Evolutionary conservation across 345 rosid genomes (phyloP), one percentile per base, ranked within the genome.

Genomic region (Cardamine chenopodiifolia): DNA sequence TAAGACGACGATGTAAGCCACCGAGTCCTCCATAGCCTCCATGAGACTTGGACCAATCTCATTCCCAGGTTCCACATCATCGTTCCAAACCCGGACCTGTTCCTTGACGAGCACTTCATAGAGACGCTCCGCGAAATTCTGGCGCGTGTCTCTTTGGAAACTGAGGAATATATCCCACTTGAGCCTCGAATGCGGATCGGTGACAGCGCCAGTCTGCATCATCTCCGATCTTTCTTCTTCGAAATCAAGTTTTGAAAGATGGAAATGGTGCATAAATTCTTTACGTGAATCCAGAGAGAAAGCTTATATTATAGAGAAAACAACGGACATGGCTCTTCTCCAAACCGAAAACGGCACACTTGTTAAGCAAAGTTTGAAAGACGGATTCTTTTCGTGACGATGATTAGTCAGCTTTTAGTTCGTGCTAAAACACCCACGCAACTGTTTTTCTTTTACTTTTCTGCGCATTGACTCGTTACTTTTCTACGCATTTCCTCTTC

Each of bases 141-240:
- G 44, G 71, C 82, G 66, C 1, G 79, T 83, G 53, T 84, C 84
- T 59, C 88, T 83, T 28, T 84, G 77, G 71, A 82, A 84, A 58
- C 87, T 88, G 52, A 88, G 75, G 82, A 83, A 86, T 45, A 83
- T 79, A 63, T 86, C 88, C 86, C 89, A 88, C 17, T 63, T 68
- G 70, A 74, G 81, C 66, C 86, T 78, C 11, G 12, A 67, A 59
- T 78, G 73, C 17, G 23, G 74, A 61, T 79, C 12, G 3, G 62
- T 37, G 62, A 47, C 70, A 7, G 35, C 68, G 5, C 48, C 23
- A 15, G 26, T 67, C 56, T 9, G 20, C 68, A 10, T 32, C 76
- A 79, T 78, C 66, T 61, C n/a, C 5, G 32, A 32, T 53, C 32
- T 65, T 67, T 59, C 61, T 17, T 35, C 54, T 74, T 58, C 10